phyloP scores from a whole-genome alignment of 805 yeast genomes.

The Zygotorulaspora sp. region DNA sequence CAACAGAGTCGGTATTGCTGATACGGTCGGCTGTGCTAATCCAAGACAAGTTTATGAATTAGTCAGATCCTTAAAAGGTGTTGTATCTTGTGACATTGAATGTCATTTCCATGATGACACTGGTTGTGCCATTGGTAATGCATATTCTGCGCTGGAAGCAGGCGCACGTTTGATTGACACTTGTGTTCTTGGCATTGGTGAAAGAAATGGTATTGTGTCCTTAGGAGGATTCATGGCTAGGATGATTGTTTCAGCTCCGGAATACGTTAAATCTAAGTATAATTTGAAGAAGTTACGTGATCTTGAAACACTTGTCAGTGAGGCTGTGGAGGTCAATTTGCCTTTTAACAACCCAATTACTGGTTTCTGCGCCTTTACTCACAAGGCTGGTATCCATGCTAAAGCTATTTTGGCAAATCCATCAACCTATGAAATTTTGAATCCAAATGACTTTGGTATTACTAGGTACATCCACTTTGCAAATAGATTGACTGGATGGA shows the following conservation, averaged over 20 bases:
- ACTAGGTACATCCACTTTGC: constrained; percentile 96
- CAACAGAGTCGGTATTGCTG: constrained; percentile 98
- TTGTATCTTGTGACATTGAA: constrained; percentile 94
- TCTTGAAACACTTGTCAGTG: constrained; percentile 92
- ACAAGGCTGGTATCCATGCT: constrained; percentile 99
- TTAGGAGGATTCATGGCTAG: constrained; percentile 98
- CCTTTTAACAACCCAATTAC: constrained; percentile 99
- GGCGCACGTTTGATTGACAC: constrained; percentile 95
- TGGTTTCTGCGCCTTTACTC: constrained; percentile 99
- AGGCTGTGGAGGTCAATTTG: constrained; percentile 92
- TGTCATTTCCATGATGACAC: constrained; percentile 99
- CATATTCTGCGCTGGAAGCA: constrained; percentile 95
- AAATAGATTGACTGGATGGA: constrained; percentile 97
- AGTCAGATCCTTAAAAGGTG: constrained; percentile 86
- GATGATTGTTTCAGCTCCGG: constrained; percentile 97
- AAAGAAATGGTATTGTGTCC: constrained; percentile 97
- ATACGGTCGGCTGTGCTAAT: constrained; percentile 98
- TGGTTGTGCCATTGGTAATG: constrained; percentile 98
- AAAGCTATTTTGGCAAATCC: constrained; percentile 98
- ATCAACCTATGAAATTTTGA: constrained; percentile 92
- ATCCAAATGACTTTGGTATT: constrained; percentile 92
- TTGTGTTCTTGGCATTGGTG: constrained; percentile 97
- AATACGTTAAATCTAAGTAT: constrained; percentile 89
- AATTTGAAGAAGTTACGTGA: constrained; percentile 94
- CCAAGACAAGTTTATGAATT: constrained; percentile 98